Evolutionary conservation across 805 yeast species (phyloP).

Genomic region (Metschnikowia matae): DNA sequence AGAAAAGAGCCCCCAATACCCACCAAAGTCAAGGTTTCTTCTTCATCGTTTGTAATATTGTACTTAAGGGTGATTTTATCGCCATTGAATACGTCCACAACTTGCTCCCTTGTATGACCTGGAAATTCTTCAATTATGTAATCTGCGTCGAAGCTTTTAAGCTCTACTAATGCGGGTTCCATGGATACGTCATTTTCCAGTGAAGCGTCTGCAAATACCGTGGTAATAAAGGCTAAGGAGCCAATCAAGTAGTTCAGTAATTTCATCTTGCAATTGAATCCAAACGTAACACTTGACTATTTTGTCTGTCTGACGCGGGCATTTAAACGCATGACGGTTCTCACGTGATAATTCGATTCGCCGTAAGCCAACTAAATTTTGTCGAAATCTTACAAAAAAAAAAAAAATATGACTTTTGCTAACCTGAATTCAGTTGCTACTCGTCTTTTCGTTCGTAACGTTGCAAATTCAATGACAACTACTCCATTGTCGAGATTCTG

Average conservation of each 20-base stretch:
- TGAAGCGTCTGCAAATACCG: slow-evolving; percentile 6
- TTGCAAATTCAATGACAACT: background rate
- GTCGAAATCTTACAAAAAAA: background rate
- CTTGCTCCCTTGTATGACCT: slow-evolving; percentile 32
- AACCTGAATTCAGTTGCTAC: background rate
- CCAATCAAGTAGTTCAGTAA: slow-evolving; percentile 8
- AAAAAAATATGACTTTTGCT: background rate
- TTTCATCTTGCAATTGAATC: slow-evolving; percentile 5
- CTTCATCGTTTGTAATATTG: slow-evolving; percentile 51
- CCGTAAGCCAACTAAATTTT: background rate
- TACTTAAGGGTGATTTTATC: slow-evolving; percentile 51
- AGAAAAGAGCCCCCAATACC: slow-evolving; percentile 69
- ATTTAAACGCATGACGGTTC: background rate
- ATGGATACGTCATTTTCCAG: background rate
- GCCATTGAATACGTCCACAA: slow-evolving; percentile 45
- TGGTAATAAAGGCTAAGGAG: slow-evolving; percentile 7
- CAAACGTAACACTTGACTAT: background rate
- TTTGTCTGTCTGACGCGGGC: background rate
- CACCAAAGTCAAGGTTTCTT: slow-evolving; percentile 45
- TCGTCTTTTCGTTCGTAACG: background rate
- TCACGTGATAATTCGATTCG: background rate
- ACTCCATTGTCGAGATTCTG: background rate
- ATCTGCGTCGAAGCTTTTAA: slow-evolving; percentile 40
- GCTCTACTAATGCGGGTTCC: slow-evolving; percentile 8
- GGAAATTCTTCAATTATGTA: slow-evolving; percentile 48